Evolutionary conservation across 1,284 basidiomycete genomes (phyloP), one percentile per base, ranked within the genome.

Genomic region (Ceratobasidium sp.): DNA sequence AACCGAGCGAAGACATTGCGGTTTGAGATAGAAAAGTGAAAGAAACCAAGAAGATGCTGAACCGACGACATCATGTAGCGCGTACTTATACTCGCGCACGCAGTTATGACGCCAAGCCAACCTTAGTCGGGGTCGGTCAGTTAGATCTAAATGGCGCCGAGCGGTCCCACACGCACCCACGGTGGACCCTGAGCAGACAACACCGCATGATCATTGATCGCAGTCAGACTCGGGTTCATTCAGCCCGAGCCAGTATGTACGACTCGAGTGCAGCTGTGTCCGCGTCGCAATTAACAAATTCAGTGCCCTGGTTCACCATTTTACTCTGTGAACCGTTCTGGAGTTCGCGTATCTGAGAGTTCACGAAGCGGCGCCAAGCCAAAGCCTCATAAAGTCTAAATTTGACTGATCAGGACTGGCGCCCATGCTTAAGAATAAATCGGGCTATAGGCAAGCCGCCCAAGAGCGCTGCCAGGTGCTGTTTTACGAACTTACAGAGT

Each of bases 141-240:
- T 39, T 13, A 39, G 7, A 10, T 23, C 3, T 20, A 44, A 26
- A 3, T 23, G n/a, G 5, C 42, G 42, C 42, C 44, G 63, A 40
- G 63, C 42, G 42, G 33, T 33, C 33, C 33, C 33, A 33, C 33
- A 33, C 46, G 15, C 26, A 5, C 7, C 9, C 26, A 18, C 60
- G 26, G 4, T 23, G 12, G 63, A 66, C 63, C 63, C 63, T 66
- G 42, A 39, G 15, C 18, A 33, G 42, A 46, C 46, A 13, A 42
- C 42, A 66, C 63, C n/a, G 63, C 63, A 44, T 66, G 40, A 46
- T 46, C 63, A 66, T 2, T 66, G 63, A 66, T 66, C 63, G 63
- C 63, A 49, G 63, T 66, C 63, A 28, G 20, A 44, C 42, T 66
- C 63, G 63, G 63, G 42, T 40, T 66, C n/a, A 20, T 23, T 42